Conservation (phyloP, 2,329 filamentous ascomycete genomes). For the Myotisia sp. region DNA sequence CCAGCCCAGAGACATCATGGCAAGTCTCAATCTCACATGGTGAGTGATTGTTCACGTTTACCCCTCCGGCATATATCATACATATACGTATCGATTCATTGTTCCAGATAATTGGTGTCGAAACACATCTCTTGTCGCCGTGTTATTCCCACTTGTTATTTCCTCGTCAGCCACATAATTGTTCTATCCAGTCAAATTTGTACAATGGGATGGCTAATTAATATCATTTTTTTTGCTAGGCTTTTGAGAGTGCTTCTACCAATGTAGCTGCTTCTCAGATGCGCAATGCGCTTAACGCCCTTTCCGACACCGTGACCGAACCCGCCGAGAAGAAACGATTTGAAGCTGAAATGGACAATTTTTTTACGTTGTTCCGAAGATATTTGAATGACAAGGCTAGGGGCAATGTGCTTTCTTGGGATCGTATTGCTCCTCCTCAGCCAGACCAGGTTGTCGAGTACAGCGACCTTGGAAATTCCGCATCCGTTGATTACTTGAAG, state of each 20-base stretch:
- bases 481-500: constrained; percentile 86
- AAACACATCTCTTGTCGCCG: no score
- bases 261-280: constrained; percentile 97
- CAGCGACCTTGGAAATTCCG: constrained; percentile 71
- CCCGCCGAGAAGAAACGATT: constrained; percentile 63
- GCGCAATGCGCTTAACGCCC: constrained; percentile 90
- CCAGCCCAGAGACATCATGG: constrained; percentile 35
- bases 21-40: constrained; percentile 43
- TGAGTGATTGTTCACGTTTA: constrained; percentile 23
- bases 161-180: background rate
- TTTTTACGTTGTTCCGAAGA: constrained; percentile 95
- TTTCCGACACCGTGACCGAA: constrained; percentile 80
- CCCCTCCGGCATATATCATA: no score
- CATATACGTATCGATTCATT: no score
- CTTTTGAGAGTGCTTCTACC: constrained; percentile 98
- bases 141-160: no score
- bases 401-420: constrained; percentile 92
- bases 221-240: constrained; percentile 39
- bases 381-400: constrained; percentile 99
- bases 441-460: constrained; percentile 92
- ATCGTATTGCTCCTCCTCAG: constrained; percentile 86
- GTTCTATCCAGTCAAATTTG: background rate
- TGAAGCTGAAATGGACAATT: constrained; percentile 99
- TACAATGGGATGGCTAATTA: constrained; percentile 1
- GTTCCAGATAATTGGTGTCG: no score